A percentile compares a stretch with the other conserved stretches of the same genome.
phyloP scores from a whole-genome alignment of 208 protist genomes.

The Wallacemonas collosoma region DNA sequence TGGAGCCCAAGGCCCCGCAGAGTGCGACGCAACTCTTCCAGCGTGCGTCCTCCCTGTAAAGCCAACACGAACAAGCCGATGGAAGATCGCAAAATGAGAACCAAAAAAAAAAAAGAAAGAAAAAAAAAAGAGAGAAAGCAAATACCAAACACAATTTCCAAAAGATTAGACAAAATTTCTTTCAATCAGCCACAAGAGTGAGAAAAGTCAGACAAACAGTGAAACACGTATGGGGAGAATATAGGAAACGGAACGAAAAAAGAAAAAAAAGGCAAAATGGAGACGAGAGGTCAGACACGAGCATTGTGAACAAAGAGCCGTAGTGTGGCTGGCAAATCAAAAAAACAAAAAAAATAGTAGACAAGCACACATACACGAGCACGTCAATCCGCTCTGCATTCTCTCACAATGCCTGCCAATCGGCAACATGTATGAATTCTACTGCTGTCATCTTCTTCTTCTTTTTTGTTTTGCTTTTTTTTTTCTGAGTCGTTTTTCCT shows the following conservation, averaged over 20 bases:
- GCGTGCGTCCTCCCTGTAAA: slow-evolving; percentile 54
- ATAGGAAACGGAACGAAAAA: too few relatives aligned
- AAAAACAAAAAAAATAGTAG: background rate
- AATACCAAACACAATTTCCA: too few relatives aligned
- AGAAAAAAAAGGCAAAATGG: too few relatives aligned
- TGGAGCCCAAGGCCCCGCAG: slow-evolving; percentile 33
- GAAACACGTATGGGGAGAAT: too few relatives aligned
- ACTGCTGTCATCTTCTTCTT: background rate
- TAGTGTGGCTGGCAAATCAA: too few relatives aligned
- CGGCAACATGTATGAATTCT: background rate
- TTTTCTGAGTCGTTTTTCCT: background rate
- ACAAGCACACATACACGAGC: slow-evolving; percentile 2
- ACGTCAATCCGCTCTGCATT: too few relatives aligned
- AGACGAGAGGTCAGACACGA: too few relatives aligned
- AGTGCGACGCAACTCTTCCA: slow-evolving; percentile 51
- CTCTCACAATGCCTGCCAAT: background rate
- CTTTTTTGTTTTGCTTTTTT: slow-evolving; percentile 6
- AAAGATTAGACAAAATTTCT: background rate
- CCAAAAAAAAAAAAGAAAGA: background rate
- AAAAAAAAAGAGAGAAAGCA: slow-evolving; percentile 1
- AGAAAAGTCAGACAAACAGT: too few relatives aligned
- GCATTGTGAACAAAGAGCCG: too few relatives aligned
- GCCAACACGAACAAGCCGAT: background rate
- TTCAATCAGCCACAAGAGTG: too few relatives aligned
- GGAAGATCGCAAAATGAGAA: background rate